These are phyloP conservation scores for Davidsoniella eucalypti DNA, from an alignment of 2,329 filamentous ascomycete species.

Conservation along the genomic window DNA sequence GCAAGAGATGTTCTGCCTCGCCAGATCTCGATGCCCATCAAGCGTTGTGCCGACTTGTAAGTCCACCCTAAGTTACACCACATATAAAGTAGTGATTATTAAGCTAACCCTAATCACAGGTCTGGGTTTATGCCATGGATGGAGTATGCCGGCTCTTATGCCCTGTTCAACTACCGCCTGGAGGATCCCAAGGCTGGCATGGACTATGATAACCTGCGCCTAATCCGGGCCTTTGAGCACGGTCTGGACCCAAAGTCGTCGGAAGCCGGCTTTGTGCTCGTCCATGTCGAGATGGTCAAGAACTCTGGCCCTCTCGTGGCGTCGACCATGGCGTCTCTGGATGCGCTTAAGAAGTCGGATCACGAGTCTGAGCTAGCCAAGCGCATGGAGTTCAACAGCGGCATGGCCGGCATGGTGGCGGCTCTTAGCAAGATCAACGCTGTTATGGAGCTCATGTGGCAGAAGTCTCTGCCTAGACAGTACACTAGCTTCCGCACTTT, in stretches of 20 bases:
- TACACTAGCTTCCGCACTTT: slow-evolving; percentile 90
- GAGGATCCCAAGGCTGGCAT: slow-evolving; percentile 39
- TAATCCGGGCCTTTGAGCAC: slow-evolving; percentile 81
- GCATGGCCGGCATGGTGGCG: slow-evolving; percentile 42
- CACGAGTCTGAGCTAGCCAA: slow-evolving; percentile 20
- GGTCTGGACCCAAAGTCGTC: slow-evolving; percentile 76
- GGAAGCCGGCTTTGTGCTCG: slow-evolving; percentile 89
- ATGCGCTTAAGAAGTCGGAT: slow-evolving; percentile 23
- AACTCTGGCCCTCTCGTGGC: slow-evolving; percentile 64
- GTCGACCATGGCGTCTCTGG: slow-evolving; percentile 52
- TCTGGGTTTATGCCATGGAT: slow-evolving; percentile 80
- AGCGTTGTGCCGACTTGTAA: slow-evolving; percentile 71
- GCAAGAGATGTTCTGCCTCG: slow-evolving; percentile 57
- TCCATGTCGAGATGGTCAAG: slow-evolving; percentile 89
- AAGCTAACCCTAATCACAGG: slow-evolving; percentile 17
- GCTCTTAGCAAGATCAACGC: slow-evolving; percentile 40
- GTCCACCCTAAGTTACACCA: slow-evolving; percentile 21
- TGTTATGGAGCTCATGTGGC: slow-evolving; percentile 91
- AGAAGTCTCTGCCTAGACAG: slow-evolving; percentile 62
- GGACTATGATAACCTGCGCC: slow-evolving; percentile 52
- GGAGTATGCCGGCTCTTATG: slow-evolving; percentile 61
- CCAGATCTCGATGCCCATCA: slow-evolving; percentile 65
- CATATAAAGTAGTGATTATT: background rate
- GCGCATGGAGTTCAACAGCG: slow-evolving; percentile 45
- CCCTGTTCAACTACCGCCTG: slow-evolving; percentile 50